phyloP scores from a whole-genome alignment of 1,284 basidiomycete species.

The Boletellus deceptivus region DNA sequence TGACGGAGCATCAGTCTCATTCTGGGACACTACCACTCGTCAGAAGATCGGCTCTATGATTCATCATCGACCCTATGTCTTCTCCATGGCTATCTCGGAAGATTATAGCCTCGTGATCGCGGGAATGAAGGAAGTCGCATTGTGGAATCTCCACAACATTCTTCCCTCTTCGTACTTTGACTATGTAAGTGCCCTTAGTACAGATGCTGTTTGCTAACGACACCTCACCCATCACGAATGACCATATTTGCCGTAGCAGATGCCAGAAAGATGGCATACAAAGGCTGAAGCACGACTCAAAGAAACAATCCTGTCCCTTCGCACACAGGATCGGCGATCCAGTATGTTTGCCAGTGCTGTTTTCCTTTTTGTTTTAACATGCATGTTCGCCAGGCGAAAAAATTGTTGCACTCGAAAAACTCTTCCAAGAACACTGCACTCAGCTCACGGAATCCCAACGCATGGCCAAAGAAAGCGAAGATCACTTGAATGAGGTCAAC shows the following conservation, averaged over 20 bases:
- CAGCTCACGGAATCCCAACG: background rate
- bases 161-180: slow-evolving; percentile 5
- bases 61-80: background rate
- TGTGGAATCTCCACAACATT: background rate
- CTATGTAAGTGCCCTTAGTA: slow-evolving; percentile 1
- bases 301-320: background rate
- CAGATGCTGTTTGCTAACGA: no score
- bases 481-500: background rate
- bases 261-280: background rate
- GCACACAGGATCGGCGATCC: background rate
- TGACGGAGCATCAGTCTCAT: slow-evolving; percentile 5
- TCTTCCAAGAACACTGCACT: background rate
- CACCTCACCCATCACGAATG: background rate
- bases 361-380: background rate
- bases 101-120: background rate
- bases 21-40: slow-evolving; percentile 12
- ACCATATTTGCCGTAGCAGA: background rate
- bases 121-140: background rate
- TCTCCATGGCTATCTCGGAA: slow-evolving; percentile 9
- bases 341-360: background rate
- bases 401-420: background rate
- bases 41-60: slow-evolving; percentile 6
- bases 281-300: background rate
- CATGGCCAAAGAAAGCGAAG: background rate
- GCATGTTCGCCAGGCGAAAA: background rate